Evolutionary conservation across 768 basidiomycete genomes (phyloP), one percentile per base, ranked within the genome.

Genomic region (Lentinus tigrinus): DNA sequence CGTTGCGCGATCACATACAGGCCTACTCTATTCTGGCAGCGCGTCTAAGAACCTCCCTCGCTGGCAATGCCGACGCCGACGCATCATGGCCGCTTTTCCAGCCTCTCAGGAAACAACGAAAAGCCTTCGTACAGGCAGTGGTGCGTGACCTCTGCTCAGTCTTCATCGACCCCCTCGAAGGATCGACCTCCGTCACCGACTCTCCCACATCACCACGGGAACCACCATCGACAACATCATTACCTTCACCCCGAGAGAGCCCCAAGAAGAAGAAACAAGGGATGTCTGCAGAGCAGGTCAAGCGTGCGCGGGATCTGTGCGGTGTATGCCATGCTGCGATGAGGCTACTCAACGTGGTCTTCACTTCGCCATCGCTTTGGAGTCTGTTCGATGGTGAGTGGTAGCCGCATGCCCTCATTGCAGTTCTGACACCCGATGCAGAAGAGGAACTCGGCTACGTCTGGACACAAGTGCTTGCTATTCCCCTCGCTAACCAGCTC

Each of bases 221-320:
- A 34, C 62, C 63, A 28, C 47, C 46, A 4, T 47, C 54, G 17
- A 47, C 43, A 38, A 43, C 61, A 4, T 47, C 56, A 8, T 74
- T 90, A 19, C 91, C 89, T 7, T 91, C 88, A 16, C 91, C 89
- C 2, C 79, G 81, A 66, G 79, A 76, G 52, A 91, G 84, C 60
- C 90, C 91, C 56, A 78, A 75, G 71, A 82, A 79, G 72, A 88
- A 80, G 72, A 83, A 81, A 66, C 79, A 76, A 55, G 90, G 92
- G 4, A 83, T 91, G 83, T 82, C 81, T 0, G 92, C 84, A 43
- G 86, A 88, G 58, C 87, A 91, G 69, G 85, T 85, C 52, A 92
- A 88, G 65, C 83, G 85, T 65, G 90, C 90, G 6, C 79, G 92
- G 23, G 92, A 94, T 70, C 74, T 93, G 19, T 90, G 85, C 69